These are phyloP conservation scores for Claviceps purpurea DNA, from an alignment of 2,329 filamentous ascomycete genomes.

Conservation along the genomic window DNA sequence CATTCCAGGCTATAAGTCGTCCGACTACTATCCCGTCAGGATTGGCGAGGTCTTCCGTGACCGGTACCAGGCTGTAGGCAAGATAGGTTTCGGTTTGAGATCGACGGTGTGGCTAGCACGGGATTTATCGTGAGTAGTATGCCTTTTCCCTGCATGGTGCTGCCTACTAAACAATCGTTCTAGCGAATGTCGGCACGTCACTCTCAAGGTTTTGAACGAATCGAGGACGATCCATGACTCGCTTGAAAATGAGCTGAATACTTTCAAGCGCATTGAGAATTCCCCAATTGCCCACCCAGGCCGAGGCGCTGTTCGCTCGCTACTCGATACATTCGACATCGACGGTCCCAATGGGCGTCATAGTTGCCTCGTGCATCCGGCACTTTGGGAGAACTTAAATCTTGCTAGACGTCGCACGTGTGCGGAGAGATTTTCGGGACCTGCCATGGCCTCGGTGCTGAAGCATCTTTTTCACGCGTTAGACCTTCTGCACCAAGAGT, in stretches of 20 bases:
- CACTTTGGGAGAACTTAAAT: constrained; percentile 4
- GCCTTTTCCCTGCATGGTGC: too few relatives aligned
- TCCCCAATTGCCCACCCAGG: constrained; percentile 14
- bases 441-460: constrained; percentile 22
- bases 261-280: too few relatives aligned
- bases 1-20: not conserved
- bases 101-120: not conserved
- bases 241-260: too few relatives aligned
- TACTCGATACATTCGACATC: constrained; percentile 26
- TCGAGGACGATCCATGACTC: too few relatives aligned
- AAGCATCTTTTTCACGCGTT: constrained; percentile 27
- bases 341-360: constrained; percentile 22
- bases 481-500: constrained; percentile 33
- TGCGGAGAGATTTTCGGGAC: constrained; percentile 20
- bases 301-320: constrained; percentile 15
- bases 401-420: constrained; percentile 19
- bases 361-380: constrained; percentile 24
- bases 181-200: too few relatives aligned
- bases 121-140: too few relatives aligned
- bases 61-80: not conserved
- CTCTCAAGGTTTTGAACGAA: too few relatives aligned
- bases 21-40: not conserved
- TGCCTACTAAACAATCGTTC: too few relatives aligned
- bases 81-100: not conserved
- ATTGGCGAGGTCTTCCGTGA: not conserved